Conservation (phyloP, 1,284 basidiomycete genomes). For the Heterobasidion occidentale region DNA sequence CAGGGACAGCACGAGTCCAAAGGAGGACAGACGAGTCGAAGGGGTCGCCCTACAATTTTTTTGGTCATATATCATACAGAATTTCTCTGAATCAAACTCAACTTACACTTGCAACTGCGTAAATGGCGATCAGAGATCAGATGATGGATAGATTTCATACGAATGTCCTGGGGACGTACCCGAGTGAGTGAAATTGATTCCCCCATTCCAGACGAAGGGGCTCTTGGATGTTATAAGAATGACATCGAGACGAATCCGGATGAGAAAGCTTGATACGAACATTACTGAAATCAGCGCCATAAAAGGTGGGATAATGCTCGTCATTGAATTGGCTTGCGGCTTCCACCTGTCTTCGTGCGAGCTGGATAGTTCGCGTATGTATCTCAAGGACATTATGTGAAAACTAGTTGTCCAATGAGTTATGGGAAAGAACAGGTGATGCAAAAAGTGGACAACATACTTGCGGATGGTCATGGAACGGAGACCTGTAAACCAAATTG, state of each 20-base stretch:
- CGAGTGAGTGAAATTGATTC: constrained; percentile 47
- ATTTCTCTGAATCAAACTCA: background rate
- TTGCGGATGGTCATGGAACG: constrained; percentile 33
- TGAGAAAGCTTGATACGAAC: constrained; percentile 19
- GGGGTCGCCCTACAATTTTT: constrained; percentile 40
- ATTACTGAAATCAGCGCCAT: constrained; percentile 44
- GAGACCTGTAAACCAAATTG: constrained; percentile 42
- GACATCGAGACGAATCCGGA: background rate
- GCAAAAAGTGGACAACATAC: constrained; percentile 17
- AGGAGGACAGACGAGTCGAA: constrained; percentile 52
- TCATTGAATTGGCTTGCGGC: constrained; percentile 35
- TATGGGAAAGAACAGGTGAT: background rate
- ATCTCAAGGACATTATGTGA: constrained; percentile 30
- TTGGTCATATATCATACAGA: constrained; percentile 8
- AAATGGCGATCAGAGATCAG: background rate
- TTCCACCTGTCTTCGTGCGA: constrained; percentile 30
- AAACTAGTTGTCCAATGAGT: constrained; percentile 21
- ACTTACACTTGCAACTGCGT: constrained; percentile 28
- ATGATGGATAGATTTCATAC: background rate
- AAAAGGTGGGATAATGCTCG: constrained; percentile 47
- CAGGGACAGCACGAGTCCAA: constrained; percentile 51
- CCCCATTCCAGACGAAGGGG: constrained; percentile 44
- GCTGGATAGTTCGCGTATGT: constrained; percentile 28
- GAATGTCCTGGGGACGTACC: constrained; percentile 19
- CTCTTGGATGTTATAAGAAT: constrained; percentile 21